Evolutionary conservation across 345 rosid genomes (phyloP), one percentile per base, ranked within the genome.

Genomic region (Pugionium cornutum): DNA sequence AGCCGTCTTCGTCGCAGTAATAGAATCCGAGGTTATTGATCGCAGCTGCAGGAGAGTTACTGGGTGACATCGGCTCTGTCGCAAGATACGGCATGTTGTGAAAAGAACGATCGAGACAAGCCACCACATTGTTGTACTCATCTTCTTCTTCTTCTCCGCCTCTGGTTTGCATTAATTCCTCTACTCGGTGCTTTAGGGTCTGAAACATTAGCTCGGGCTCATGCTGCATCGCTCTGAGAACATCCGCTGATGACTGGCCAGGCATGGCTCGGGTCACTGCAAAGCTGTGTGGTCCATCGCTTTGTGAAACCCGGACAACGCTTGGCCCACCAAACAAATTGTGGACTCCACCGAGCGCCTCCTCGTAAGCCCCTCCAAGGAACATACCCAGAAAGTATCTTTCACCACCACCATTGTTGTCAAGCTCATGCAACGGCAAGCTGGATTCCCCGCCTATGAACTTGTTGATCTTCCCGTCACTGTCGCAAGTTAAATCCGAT

Each of bases 291-390:
- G 99, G 99, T 27, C 97, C 96, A 70, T 91, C 96, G 25, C 95
- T 84, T 83, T 95, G 99, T 27, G 76, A 82, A 25, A 91, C 94
- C 1, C 91, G 83, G 6, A 95, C 94, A n/a, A 91, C 82, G 18
- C 96, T 95, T 5, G 99, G 99, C 40, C 99, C 91, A 2, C 99
- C 95, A 28, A 95, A 95, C 75, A 95, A 64, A 82, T 95, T 95
- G 80, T 95, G 99, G 32, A 87, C 66, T 67, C 99, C 99, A 46
- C 99, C 99, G 53, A 95, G 85, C 40, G 99, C 99, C 82, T 95
- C 97, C 82, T 95, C 91, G 31, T 95, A 95, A 69, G 99, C 99
- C 72, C 99, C 99, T 10, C 95, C 97, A 72, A 95, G 79, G 59
- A 95, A 95, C 99, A 95, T 95, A 64, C 99, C 99, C 86, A 95